Evolutionary conservation across 1,139 yeast genomes (phyloP), one percentile per base, ranked within the genome.

Genomic region (Hyphopichia wangnamkhiaoensis): DNA sequence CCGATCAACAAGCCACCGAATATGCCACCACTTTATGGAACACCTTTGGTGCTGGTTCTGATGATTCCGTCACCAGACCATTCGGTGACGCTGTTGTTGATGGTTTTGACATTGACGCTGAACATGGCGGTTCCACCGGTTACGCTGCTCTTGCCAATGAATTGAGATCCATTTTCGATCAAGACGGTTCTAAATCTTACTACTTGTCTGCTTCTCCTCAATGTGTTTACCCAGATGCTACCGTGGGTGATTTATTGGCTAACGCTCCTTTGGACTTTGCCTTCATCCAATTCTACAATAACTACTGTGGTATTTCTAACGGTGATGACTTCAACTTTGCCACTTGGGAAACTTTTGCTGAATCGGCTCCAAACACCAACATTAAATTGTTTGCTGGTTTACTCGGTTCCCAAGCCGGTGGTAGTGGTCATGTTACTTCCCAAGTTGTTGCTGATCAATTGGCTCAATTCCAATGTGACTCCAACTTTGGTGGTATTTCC

Each of bases 151-250:
- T 82, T 42, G 85, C 79, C 16, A 71, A 58, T n/a, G 68, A 73
- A 44, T 67, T 89, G 51, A 80, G 89, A 65, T 49, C 58, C 13
- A 65, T 74, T 42, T 86, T 76, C 51, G 60, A 63, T 20, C 53
- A 63, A 14, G 79, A 79, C 48, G 30, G 66, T n/a, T 67, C 83
- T 25, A 81, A 79, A 61, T 52, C 63, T 16, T 88, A 84, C 66
- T 88, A 84, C 61, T 66, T 88, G 36, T 80, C 95, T 35, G 95
- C 95, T 44, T 93, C 96, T 46, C 96, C 96, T 16, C 96, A 89
- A 68, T 89, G 96, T 66, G 84, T 82, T 13, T 84, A 80, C 58
- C 96, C 96, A 21, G 96, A 89, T 65, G 86, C 81, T 9, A 78
- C 83, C 32, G 79, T 83, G 28, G 91, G 93, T 44, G 79, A 80